phyloP scores from a whole-genome alignment of 2,329 filamentous ascomycete genomes.

The Elsinoe australis region DNA sequence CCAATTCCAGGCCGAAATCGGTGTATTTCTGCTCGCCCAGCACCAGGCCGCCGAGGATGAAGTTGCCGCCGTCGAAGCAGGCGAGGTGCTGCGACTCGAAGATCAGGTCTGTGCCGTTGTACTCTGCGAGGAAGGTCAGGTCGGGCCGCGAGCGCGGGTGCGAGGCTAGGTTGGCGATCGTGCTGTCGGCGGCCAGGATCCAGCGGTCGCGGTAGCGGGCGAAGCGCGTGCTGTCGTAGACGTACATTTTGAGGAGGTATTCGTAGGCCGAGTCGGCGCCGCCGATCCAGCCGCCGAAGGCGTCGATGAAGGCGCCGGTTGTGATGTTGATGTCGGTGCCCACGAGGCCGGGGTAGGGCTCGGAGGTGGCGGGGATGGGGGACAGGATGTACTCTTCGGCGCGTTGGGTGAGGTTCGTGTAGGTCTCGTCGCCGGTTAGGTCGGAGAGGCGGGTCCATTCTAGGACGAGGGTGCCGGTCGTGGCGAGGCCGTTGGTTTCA shows the following conservation, averaged over 20 bases:
- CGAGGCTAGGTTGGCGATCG: constrained; percentile 62
- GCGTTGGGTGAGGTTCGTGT: constrained; percentile 57
- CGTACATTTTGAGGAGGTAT: constrained; percentile 84
- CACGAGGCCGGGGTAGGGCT: constrained; percentile 71
- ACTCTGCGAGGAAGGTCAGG: constrained; percentile 62
- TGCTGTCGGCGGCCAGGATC: constrained; percentile 66
- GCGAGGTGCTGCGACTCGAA: constrained; percentile 49
- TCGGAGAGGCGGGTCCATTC: constrained; percentile 81
- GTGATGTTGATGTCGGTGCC: constrained; percentile 59
- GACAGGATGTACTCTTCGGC: constrained; percentile 63
- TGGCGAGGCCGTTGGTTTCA: constrained; percentile 63
- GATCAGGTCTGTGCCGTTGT: constrained; percentile 37
- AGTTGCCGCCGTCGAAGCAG: constrained; percentile 78
- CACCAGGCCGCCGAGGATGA: constrained; percentile 70
- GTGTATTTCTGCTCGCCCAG: constrained; percentile 60
- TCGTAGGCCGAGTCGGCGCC: constrained; percentile 79
- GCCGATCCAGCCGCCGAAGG: constrained; percentile 65
- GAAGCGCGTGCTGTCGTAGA: constrained; percentile 65
- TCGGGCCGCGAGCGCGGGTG: constrained; percentile 60
- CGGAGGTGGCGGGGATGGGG: constrained; percentile 51
- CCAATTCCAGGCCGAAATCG: constrained; percentile 64
- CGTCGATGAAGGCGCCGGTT: constrained; percentile 60
- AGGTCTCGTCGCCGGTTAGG: constrained; percentile 59
- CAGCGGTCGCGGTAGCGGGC: constrained; percentile 60
- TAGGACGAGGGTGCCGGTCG: constrained; percentile 67